These are phyloP conservation scores for Komagataella ulmi DNA, from an alignment of 805 yeast species.

Conservation along the genomic window DNA sequence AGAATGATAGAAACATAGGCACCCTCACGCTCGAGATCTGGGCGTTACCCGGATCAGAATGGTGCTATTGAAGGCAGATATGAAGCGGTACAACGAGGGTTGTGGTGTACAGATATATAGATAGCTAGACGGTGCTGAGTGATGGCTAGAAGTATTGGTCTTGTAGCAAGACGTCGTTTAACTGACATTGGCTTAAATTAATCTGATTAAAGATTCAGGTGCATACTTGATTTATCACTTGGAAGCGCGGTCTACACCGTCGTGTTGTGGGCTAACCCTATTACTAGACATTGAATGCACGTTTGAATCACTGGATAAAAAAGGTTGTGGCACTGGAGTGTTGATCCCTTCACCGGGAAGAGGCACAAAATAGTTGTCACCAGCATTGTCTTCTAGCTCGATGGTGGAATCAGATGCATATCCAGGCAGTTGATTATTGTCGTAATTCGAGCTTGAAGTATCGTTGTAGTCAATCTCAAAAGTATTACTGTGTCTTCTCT, in stretches of 20 bases:
- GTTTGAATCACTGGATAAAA: neutral
- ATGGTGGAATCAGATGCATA: constrained; percentile 30
- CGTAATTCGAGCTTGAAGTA: neutral
- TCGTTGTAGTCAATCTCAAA: constrained; percentile 20
- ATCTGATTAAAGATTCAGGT: neutral
- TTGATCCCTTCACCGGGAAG: constrained; percentile 23
- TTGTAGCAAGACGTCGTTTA: neutral
- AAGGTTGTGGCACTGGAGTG: constrained; percentile 6
- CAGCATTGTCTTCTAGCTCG: constrained; percentile 33
- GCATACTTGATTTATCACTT: neutral
- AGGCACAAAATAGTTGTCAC: constrained; percentile 39
- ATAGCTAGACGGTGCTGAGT: neutral
- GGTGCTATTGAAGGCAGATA: neutral
- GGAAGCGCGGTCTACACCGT: neutral
- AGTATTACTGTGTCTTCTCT: constrained; percentile 6
- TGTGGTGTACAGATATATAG: neutral
- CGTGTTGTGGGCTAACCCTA: neutral
- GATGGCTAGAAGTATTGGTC: neutral
- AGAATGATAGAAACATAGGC: neutral
- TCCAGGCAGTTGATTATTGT: neutral
- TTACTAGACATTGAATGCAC: neutral
- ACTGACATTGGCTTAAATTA: neutral
- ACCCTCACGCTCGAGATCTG: neutral
- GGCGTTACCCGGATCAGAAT: neutral
- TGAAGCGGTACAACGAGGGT: neutral